Conservation (phyloP, 202 grass and related monocot genomes). For the Carex sylvatica region DNA sequence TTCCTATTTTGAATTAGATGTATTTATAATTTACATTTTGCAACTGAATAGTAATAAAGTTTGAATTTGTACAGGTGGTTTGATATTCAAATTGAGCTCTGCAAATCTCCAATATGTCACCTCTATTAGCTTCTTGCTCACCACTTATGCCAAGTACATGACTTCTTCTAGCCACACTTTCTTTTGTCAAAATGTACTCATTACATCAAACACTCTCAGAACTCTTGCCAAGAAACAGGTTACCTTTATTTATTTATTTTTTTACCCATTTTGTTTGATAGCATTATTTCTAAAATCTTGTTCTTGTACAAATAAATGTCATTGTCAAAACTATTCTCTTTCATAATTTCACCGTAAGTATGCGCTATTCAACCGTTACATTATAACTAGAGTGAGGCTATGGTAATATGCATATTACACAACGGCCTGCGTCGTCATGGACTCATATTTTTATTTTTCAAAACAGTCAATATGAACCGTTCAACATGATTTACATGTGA, state of each 20-base stretch:
- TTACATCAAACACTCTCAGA: constrained; percentile 34
- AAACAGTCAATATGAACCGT: too few relatives aligned
- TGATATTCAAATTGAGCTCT: constrained; percentile 60
- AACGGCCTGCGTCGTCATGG: too few relatives aligned
- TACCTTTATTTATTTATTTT: neutral
- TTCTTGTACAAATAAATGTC: too few relatives aligned
- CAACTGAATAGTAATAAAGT: neutral
- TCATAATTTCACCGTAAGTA: neutral
- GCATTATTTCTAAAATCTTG: too few relatives aligned
- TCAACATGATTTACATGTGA: too few relatives aligned
- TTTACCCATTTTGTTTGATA: neutral
- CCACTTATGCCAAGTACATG: constrained; percentile 85
- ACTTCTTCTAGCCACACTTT: constrained; percentile 42
- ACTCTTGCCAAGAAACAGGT: constrained; percentile 66
- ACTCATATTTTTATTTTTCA: too few relatives aligned
- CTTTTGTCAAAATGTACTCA: constrained; percentile 37
- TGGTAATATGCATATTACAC: too few relatives aligned
- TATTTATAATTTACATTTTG: neutral
- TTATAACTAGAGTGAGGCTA: neutral
- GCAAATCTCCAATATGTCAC: constrained; percentile 82
- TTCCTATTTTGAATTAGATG: neutral
- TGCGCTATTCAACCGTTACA: neutral
- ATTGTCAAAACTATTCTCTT: neutral
- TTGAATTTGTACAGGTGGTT: constrained; percentile 36
- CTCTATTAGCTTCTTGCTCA: constrained; percentile 66